Percentiles rank a stretch among this genome's conserved stretches.
Conservation (phyloP, 148 eudicot genomes). For the Fallopia convolvulus region DNA sequence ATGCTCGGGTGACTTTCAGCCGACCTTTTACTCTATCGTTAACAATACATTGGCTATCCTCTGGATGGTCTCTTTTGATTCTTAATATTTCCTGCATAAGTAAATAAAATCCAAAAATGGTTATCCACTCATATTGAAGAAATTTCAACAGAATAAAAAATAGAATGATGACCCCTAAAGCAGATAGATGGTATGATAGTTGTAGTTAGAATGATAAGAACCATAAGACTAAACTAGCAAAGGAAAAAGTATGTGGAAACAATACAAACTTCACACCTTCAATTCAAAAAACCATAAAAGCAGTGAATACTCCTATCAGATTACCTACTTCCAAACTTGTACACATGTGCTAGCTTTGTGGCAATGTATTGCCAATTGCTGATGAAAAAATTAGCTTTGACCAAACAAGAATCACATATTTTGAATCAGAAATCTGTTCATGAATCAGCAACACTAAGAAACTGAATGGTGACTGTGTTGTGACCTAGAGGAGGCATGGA, state of each 20-base stretch:
- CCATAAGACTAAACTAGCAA: not conserved
- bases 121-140: not conserved
- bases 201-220: not conserved
- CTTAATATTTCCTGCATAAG: constrained; percentile 69
- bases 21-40: constrained; percentile 99
- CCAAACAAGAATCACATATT: not conserved
- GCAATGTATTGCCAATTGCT: not conserved
- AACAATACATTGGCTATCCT: constrained; percentile 86
- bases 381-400: not conserved
- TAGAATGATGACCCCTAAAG: not conserved
- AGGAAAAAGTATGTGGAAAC: not conserved
- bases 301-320: not conserved
- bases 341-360: not conserved
- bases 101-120: not conserved
- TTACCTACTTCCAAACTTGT: not conserved
- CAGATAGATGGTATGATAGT: not conserved
- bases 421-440: not conserved
- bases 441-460: not conserved
- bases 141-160: not conserved
- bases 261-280: not conserved
- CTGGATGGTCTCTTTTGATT: constrained; percentile 95
- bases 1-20: constrained; percentile 95
- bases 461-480: not conserved
- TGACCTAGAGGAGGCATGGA: not conserved
- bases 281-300: not conserved